Evolutionary conservation across 768 basidiomycete species (phyloP).

Genomic region (Cyathus striatus): DNA sequence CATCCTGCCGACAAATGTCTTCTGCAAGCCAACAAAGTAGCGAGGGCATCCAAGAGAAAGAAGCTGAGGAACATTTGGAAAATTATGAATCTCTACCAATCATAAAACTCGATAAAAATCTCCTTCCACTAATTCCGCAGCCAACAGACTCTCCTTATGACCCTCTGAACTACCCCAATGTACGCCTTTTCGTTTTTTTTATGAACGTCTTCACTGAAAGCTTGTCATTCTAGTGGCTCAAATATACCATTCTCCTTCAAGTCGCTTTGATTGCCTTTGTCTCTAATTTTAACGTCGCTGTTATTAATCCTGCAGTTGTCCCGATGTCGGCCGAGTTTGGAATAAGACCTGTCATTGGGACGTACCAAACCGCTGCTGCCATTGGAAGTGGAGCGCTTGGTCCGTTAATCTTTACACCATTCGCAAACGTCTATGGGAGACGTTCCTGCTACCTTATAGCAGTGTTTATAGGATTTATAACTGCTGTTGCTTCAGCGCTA

Average conservation of each 20-base stretch:
- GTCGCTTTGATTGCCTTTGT: constrained; percentile 28
- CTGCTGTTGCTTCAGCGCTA: constrained; percentile 25
- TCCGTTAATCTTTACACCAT: constrained; percentile 31
- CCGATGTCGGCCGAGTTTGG: constrained; percentile 30
- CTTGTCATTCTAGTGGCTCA: constrained; percentile 23
- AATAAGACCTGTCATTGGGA: constrained; percentile 28
- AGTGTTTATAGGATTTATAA: constrained; percentile 26
- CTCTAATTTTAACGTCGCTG: constrained; percentile 31
- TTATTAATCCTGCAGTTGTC: constrained; percentile 32
- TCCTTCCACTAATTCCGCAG: constrained; percentile 39
- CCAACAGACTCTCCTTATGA: constrained; percentile 31
- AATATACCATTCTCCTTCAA: constrained; percentile 24
- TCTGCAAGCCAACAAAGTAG: no score
- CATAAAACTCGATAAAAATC: constrained; percentile 25
- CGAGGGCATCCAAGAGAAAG: no score
- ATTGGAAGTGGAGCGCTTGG: constrained; percentile 30
- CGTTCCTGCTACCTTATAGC: constrained; percentile 30
- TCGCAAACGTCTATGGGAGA: constrained; percentile 36
- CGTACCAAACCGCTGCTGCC: constrained; percentile 34
- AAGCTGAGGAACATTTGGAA: no score
- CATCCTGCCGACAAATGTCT: no score
- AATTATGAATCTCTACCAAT: no score
- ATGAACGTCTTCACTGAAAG: not conserved
- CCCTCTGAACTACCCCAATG: constrained; percentile 36
- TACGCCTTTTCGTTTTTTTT: constrained; percentile 6